These are phyloP conservation scores for Leishmania arabica DNA, from an alignment of 208 protist genomes.

Conservation along the genomic window DNA sequence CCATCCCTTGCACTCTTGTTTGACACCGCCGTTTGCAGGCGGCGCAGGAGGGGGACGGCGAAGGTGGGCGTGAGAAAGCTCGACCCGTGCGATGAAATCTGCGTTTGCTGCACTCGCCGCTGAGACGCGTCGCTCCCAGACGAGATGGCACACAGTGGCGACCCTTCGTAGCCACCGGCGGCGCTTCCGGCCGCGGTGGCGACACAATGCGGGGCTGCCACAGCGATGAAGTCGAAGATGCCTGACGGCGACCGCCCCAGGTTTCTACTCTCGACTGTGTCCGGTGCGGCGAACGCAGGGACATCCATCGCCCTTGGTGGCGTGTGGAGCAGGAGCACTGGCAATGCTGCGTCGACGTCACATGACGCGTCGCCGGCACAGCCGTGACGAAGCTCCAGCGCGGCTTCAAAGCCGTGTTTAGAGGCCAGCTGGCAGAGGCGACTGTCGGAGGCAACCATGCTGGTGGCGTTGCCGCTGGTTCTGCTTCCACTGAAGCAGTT, in stretches of 20 bases:
- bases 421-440: not conserved
- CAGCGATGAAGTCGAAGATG: not conserved
- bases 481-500: not conserved
- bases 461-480: not conserved
- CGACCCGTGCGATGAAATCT: not conserved
- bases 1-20: not conserved
- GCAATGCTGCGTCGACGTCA: not conserved
- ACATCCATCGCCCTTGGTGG: not conserved
- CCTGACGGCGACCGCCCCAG: not conserved
- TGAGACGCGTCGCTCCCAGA: not conserved
- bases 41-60: not conserved
- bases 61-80: constrained; percentile 20
- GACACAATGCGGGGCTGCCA: not conserved
- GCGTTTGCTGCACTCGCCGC: not conserved
- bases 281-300: not conserved
- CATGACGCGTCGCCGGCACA: not conserved
- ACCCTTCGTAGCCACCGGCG: not conserved
- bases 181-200: not conserved
- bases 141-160: not conserved
- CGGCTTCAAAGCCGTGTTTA: not conserved
- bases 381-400: not conserved
- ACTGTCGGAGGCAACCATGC: not conserved
- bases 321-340: not conserved
- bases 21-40: not conserved
- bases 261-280: not conserved